Evolutionary conservation across 345 rosid genomes (phyloP).

Genomic region (Physaria fendleri): DNA sequence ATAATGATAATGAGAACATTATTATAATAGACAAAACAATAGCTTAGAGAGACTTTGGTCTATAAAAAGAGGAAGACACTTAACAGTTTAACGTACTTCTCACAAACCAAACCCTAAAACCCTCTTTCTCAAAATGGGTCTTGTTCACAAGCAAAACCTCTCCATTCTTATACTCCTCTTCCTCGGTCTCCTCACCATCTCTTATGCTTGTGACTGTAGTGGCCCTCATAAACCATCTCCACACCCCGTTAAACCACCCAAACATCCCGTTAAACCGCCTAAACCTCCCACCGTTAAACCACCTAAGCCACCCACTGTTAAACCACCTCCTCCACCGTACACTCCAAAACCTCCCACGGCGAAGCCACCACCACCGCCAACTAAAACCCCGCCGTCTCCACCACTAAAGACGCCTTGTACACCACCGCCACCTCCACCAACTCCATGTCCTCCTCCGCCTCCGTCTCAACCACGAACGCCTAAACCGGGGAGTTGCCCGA

Average conservation of each 20-base stretch:
- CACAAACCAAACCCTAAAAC: conserved; percentile 7
- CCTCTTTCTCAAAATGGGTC: conserved; percentile 13
- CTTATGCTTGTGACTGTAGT: conserved; percentile 29
- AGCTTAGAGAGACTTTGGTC: background rate
- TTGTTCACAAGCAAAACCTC: conserved; percentile 20
- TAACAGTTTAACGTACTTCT: conserved; percentile 14
- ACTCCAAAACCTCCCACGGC: background rate
- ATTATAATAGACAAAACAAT: background rate
- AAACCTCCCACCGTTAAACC: conserved; percentile 31
- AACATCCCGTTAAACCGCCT: conserved; percentile 35
- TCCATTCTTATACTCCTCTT: conserved; percentile 13
- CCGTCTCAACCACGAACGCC: conserved; percentile 37
- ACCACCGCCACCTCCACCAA: conserved; percentile 44
- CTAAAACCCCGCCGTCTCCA: conserved; percentile 19
- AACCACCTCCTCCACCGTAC: conserved; percentile 30
- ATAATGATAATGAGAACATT: conserved; percentile 5
- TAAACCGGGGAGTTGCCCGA: conserved; percentile 54
- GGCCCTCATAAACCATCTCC: conserved; percentile 31
- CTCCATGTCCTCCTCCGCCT: conserved; percentile 38
- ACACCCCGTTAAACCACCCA: conserved; percentile 37
- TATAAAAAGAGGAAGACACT: conserved; percentile 13
- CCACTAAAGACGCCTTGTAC: conserved; percentile 32
- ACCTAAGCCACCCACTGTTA: conserved; percentile 19
- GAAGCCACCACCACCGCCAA: conserved; percentile 28
- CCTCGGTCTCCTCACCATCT: conserved; percentile 3